Percentiles rank a stretch among this genome's conserved stretches.
phyloP scores from a whole-genome alignment of 1,284 basidiomycete species.

The Gomphus sp. region DNA sequence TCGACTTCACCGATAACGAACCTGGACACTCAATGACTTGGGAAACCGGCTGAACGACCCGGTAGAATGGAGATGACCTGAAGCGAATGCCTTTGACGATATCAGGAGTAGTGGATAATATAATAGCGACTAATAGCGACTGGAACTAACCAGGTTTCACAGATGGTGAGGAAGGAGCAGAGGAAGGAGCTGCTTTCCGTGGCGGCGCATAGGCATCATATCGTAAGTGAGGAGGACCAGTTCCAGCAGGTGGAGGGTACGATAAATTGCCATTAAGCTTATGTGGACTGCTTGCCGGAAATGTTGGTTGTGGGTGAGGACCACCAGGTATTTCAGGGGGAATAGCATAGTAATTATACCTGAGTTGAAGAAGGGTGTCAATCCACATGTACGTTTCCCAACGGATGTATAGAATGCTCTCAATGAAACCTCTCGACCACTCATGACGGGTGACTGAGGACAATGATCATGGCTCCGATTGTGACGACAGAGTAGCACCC shows the following conservation, averaged over 20 bases:
- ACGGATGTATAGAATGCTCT: not conserved
- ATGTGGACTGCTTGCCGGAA: not conserved
- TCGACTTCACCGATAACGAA: slow-evolving; percentile 21
- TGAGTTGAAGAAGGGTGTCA: not conserved
- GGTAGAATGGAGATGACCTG: slow-evolving; percentile 72
- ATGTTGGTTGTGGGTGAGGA: not conserved
- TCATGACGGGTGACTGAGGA: not conserved
- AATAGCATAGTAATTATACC: slow-evolving; percentile 8
- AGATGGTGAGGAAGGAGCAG: slow-evolving; percentile 11
- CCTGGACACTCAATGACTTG: slow-evolving; percentile 65
- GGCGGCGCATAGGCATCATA: slow-evolving; percentile 60
- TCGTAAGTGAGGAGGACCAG: slow-evolving; percentile 21
- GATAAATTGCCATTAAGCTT: not conserved
- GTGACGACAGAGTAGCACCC: not conserved
- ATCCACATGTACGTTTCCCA: not conserved
- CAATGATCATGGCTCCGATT: not conserved
- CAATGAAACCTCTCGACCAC: not conserved
- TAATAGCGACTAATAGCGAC: not conserved
- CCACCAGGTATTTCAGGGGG: not conserved
- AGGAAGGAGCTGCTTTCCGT: slow-evolving; percentile 30
- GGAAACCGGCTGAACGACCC: slow-evolving; percentile 56
- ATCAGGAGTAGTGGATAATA: not conserved
- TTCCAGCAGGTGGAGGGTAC: slow-evolving; percentile 1
- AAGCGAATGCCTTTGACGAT: slow-evolving; percentile 53
- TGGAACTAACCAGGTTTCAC: not conserved